Conservation (phyloP, 306 rosid species). For the Rosa lucieae region DNA sequence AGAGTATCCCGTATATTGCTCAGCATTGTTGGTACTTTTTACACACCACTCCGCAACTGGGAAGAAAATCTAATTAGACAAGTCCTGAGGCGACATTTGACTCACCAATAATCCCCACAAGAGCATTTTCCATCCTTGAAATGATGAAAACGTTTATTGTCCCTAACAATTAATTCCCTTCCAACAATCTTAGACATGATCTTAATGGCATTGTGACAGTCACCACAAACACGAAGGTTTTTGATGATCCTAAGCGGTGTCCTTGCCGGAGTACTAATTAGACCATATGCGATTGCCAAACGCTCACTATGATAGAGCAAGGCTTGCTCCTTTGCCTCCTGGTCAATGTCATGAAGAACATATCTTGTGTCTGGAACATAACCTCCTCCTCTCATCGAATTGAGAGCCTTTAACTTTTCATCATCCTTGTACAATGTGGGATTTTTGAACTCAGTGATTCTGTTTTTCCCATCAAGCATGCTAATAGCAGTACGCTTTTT, state of each 20-base stretch:
- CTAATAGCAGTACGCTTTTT: constrained; percentile 60
- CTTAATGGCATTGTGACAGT: constrained; percentile 90
- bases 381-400: constrained; percentile 59
- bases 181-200: constrained; percentile 91
- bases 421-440: constrained; percentile 82
- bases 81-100: constrained; percentile 1
- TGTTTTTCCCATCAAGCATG: constrained; percentile 80
- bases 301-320: constrained; percentile 84
- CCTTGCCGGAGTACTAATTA: constrained; percentile 83
- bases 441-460: constrained; percentile 58
- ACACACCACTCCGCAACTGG: constrained; percentile 19
- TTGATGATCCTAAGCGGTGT: constrained; percentile 83
- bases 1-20: constrained; percentile 13
- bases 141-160: constrained; percentile 85
- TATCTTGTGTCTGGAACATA: constrained; percentile 85
- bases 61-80: constrained; percentile 21
- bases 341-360: constrained; percentile 90
- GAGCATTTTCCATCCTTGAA: constrained; percentile 91
- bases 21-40: constrained; percentile 20
- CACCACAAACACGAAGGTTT: constrained; percentile 81
- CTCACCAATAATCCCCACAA: constrained; percentile 91
- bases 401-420: constrained; percentile 67
- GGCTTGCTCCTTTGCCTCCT: constrained; percentile 93
- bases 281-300: constrained; percentile 82
- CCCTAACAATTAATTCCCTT: constrained; percentile 72